Conservation (phyloP, 805 yeast genomes). For the Myxozyma lipomycoides region DNA sequence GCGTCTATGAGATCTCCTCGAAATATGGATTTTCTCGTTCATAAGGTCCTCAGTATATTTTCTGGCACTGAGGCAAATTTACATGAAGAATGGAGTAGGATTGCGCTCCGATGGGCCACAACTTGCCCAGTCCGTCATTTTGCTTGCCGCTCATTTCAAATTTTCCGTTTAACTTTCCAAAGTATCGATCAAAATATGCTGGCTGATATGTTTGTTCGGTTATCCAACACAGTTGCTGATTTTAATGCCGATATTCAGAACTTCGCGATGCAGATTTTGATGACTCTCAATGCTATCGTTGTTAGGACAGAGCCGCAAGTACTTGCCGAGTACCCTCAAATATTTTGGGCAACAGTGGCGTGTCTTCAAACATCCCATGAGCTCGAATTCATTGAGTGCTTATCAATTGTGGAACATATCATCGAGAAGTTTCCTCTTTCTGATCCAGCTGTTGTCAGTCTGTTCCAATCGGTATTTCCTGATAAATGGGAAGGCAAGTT, state of each 20-base stretch:
- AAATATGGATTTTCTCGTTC: conserved; percentile 71
- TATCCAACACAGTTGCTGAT: conserved; percentile 90
- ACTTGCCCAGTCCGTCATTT: conserved; percentile 95
- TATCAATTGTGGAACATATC: conserved; percentile 76
- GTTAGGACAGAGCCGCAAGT: conserved; percentile 78
- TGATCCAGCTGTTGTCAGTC: conserved; percentile 77
- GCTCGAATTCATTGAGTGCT: conserved; percentile 83
- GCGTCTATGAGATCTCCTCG: conserved; percentile 80
- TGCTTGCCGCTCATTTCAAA: conserved; percentile 94
- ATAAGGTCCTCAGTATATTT: conserved; percentile 60
- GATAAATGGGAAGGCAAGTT: conserved; percentile 93
- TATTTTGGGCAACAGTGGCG: conserved; percentile 94
- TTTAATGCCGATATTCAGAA: conserved; percentile 88
- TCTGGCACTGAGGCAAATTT: conserved; percentile 44
- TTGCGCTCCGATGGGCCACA: conserved; percentile 89
- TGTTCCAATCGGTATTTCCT: conserved; percentile 83
- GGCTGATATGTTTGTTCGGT: conserved; percentile 86
- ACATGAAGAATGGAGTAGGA: conserved; percentile 80
- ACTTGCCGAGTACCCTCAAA: conserved; percentile 81
- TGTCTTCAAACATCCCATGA: conserved; percentile 86
- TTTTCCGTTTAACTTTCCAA: conserved; percentile 78
- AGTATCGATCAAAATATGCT: conserved; percentile 83
- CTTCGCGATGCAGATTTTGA: conserved; percentile 91
- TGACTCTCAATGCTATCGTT: conserved; percentile 90
- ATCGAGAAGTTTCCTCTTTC: conserved; percentile 82